phyloP scores from a whole-genome alignment of 2,329 filamentous ascomycete species.

The Apiospora kogelbergensis region DNA sequence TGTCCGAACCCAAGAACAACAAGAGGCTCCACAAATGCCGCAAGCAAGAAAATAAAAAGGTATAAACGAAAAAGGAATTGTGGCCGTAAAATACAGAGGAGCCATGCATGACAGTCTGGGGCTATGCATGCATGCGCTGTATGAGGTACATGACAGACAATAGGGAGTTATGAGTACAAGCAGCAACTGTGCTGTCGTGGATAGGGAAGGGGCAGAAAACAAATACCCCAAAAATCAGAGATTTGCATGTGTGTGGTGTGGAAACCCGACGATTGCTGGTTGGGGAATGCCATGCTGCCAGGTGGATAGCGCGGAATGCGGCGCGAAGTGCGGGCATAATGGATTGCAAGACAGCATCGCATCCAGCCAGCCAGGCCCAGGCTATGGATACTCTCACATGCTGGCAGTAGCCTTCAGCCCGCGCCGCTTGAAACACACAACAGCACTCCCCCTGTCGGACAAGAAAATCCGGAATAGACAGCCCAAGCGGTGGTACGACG shows the following conservation, averaged over 20 bases:
- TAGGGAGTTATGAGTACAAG: neutral
- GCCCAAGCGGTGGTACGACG: neutral
- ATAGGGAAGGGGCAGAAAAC: neutral
- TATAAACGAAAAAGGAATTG: neutral
- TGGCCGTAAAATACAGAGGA: neutral
- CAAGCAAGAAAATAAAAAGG: neutral
- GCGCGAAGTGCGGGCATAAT: neutral
- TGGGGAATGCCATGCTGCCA: neutral
- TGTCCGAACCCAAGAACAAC: neutral
- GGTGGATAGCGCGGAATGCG: neutral
- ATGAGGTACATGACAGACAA: neutral
- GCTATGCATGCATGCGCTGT: neutral
- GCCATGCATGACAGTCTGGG: neutral
- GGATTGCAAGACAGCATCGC: neutral
- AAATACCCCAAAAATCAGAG: neutral
- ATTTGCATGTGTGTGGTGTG: neutral
- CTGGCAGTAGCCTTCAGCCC: neutral
- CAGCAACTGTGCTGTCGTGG: neutral
- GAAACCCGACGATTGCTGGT: neutral
- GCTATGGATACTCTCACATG: constrained; percentile 1
- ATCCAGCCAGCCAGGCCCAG: neutral
- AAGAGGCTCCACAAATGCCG: neutral
- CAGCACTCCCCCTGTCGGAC: neutral
- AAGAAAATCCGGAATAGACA: neutral
- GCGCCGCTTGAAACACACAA: neutral